Evolutionary conservation across 129 eudicot species (phyloP), one percentile per base, ranked within the genome.

Genomic region (Heracleum sosnowskyi): DNA sequence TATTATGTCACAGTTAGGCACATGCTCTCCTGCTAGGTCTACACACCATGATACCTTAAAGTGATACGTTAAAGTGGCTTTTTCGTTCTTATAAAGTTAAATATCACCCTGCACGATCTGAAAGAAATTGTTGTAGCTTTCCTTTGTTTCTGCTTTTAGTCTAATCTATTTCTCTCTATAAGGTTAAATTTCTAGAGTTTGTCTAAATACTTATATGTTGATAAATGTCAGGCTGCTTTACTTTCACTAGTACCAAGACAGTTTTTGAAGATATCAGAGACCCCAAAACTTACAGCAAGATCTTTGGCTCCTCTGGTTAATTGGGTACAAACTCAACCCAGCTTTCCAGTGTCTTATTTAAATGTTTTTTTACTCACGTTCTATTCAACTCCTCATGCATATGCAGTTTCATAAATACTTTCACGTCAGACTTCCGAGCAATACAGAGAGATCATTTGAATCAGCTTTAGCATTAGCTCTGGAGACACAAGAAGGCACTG

Each of bases 401-500:
- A 55, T 77, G 79, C 88, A 95, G 98, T 85, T 91, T 55, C 96
- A 91, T 80, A 77, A 82, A 72, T 84, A 87, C 77, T 91, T 95
- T 73, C 94, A 73, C 7, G 81, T 87, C 45, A 84, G 91, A 81
- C 85, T 84, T 53, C 76, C 90, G 49, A 76, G 77, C 78, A 60
- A 76, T 83, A 62, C 84, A 37, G 96, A 90, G 39, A 79, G 70
- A 76, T 83, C 92, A 53, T 83, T 89, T 75, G 83, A 47, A 72
- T 91, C 81, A 79, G 86, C 92, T 80, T 79, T 95, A 83, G 80
- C 92, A 51, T 79, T 46, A 13, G 87, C 97, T 75, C 87, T 95
- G 75, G 98, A 84, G 83, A 84, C 83, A 41, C 96, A 81, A 15
- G 92, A 87, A 83, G 98, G 98, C 80, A 88, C 96, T 77, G 84